phyloP scores from a whole-genome alignment of 1,139 yeast species.

The Lodderomyces jiufengensis region DNA sequence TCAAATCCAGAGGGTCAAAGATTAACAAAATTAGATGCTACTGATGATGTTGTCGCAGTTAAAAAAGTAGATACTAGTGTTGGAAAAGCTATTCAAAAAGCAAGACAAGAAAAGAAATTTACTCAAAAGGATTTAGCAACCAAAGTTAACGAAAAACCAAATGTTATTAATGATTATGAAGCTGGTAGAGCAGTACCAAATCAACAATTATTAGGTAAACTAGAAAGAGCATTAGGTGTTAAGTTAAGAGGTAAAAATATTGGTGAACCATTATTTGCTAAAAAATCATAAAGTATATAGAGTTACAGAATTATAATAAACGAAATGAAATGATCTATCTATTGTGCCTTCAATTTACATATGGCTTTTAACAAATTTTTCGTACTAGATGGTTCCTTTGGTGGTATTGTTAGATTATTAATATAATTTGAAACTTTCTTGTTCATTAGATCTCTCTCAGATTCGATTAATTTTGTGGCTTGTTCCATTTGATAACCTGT shows the following conservation, averaged over 20 bases:
- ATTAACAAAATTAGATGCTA: constrained; percentile 86
- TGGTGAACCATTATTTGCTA: constrained; percentile 83
- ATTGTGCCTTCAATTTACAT: constrained; percentile 14
- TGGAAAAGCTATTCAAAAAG: constrained; percentile 84
- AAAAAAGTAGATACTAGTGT: constrained; percentile 80
- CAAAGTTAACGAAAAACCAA: constrained; percentile 92
- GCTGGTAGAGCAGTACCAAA: constrained; percentile 96
- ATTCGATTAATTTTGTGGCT: constrained; percentile 20
- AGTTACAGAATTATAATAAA: no score
- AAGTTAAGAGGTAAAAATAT: constrained; percentile 95
- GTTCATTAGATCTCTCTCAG: constrained; percentile 16
- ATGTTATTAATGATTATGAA: constrained; percentile 92
- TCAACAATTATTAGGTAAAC: constrained; percentile 87
- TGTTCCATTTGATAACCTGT: constrained; percentile 21
- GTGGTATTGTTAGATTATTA: constrained; percentile 18
- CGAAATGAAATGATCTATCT: no score
- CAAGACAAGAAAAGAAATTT: constrained; percentile 82
- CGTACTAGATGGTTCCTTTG: constrained; percentile 14
- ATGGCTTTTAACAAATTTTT: constrained; percentile 21
- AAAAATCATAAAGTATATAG: constrained; percentile 41
- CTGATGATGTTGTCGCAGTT: constrained; percentile 91
- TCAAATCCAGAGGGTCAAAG: constrained; percentile 91
- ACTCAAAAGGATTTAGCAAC: constrained; percentile 97
- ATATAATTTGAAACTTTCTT: constrained; percentile 19
- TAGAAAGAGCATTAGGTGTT: constrained; percentile 92